A percentile compares a stretch with the other conserved stretches of the same genome.
These are phyloP conservation scores for Cladosporium cucumerinum DNA, from an alignment of 2,329 filamentous ascomycete genomes.

Conservation along the genomic window DNA sequence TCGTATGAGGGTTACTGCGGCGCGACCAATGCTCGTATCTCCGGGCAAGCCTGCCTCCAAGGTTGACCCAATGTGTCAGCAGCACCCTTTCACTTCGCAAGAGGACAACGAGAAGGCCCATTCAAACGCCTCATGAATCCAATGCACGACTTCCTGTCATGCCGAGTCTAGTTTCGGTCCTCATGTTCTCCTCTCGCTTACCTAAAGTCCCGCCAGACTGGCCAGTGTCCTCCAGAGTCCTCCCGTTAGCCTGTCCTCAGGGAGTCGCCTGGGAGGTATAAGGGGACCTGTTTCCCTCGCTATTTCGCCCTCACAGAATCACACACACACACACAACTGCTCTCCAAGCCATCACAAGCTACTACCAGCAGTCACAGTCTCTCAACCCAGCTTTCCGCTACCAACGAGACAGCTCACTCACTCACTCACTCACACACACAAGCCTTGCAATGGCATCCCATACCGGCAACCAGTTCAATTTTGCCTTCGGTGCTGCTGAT, in stretches of 20 bases:
- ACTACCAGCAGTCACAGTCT: not conserved
- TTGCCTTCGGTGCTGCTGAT: not conserved
- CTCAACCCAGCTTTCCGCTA: slow-evolving; percentile 1
- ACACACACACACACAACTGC: not conserved
- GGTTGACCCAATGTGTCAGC: not conserved
- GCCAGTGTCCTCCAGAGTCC: not conserved
- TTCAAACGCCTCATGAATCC: not conserved
- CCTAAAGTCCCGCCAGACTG: not conserved
- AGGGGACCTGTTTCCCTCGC: not conserved
- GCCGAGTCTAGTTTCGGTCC: not conserved
- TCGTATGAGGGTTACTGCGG: not conserved
- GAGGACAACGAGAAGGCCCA: not conserved
- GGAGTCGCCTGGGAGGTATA: not conserved
- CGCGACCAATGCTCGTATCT: not conserved
- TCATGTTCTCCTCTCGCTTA: not conserved
- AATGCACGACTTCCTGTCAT: not conserved
- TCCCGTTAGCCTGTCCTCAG: not conserved
- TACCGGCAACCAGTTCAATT: not conserved
- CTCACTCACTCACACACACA: not conserved
- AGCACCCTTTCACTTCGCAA: not conserved
- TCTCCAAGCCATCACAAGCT: slow-evolving; percentile 1
- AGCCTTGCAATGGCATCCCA: not conserved
- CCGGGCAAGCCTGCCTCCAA: not conserved
- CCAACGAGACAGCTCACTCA: not conserved
- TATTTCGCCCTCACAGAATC: not conserved